Base-by-base conservation (phyloP, 371 early-diverging fungal genomes). In the Haplosporangium sp. region DNA sequence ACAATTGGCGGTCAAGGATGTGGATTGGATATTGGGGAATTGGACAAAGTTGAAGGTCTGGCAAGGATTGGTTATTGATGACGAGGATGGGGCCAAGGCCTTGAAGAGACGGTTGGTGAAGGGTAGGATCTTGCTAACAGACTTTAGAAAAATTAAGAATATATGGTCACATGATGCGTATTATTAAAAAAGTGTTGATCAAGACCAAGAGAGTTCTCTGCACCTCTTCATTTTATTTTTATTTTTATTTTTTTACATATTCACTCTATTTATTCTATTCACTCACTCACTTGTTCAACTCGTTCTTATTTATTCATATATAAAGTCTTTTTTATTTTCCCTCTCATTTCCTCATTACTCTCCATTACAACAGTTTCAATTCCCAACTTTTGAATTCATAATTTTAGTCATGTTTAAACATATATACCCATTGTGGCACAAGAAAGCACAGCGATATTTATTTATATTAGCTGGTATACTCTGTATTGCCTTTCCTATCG, bases 401-500 rank as follows among this genome's bases (percentile, higher is more conserved):
- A 27, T 27, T 27, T 27, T 1, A 27, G 35, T 4, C 53, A 75
- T 75, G 76, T 60, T 69, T 47, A 69, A 70, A 40, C 76, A 75
- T 57, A 67, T 69, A 19, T 75, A 75, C 45, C 76, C 76, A 3
- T 67, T 66, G 27, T 75, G 76, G 76, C 61, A 69, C 52, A 69
- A 61, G 27, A 44, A 39, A 13, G 70, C 61, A 27, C 76, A 75
- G 45, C 61, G 61, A 42, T 34, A 19, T 40, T 37, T 69, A 20
- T 74, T 70, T 37, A 39, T 57, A 4, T 38, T 70, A 50, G 81
- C 74, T 0, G 81, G 58, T 9, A 50, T 65, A 34, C 71, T 79
- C 19, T 65, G 71, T 17, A 71, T 79, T 44, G 42, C 62, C 39
- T 39, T 79, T 3, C 81, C 81, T 0, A 65, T 74, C 17, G 20